These are phyloP conservation scores for Scedosporium boydii DNA, from an alignment of 2,329 filamentous ascomycete species.

Conservation along the genomic window DNA sequence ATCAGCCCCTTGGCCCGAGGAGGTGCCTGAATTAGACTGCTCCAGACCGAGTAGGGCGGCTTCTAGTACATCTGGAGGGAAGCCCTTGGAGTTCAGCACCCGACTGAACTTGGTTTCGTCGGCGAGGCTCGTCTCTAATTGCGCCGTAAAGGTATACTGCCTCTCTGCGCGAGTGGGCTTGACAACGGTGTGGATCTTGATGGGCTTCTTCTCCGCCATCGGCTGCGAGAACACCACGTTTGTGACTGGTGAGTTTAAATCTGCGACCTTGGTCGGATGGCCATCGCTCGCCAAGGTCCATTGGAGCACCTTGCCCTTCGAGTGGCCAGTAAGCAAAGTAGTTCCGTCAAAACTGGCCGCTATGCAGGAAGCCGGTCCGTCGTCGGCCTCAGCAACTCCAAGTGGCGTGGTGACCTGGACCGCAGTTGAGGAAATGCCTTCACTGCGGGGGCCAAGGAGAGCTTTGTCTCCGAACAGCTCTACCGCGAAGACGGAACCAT, in stretches of 20 bases:
- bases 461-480: constrained; percentile 56
- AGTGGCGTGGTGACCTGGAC: constrained; percentile 45
- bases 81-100: constrained; percentile 36
- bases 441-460: constrained; percentile 41
- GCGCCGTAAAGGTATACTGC: constrained; percentile 56
- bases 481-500: constrained; percentile 70
- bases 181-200: constrained; percentile 52
- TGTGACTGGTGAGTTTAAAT: constrained; percentile 72
- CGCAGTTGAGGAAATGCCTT: constrained; percentile 46
- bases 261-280: constrained; percentile 56
- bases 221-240: constrained; percentile 69
- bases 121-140: constrained; percentile 40
- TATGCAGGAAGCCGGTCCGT: constrained; percentile 58
- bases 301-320: constrained; percentile 64
- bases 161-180: constrained; percentile 68
- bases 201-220: constrained; percentile 28
- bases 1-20: constrained; percentile 3
- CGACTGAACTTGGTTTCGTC: constrained; percentile 32
- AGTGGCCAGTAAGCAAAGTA: constrained; percentile 69
- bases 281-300: constrained; percentile 72
- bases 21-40: constrained; percentile 7
- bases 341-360: constrained; percentile 76
- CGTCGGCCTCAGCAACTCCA: constrained; percentile 50
- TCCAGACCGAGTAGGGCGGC: constrained; percentile 30
- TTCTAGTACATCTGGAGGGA: constrained; percentile 37